Conservation (phyloP, 2,329 filamentous ascomycete genomes). For the Apiospora kogelbergensis region DNA sequence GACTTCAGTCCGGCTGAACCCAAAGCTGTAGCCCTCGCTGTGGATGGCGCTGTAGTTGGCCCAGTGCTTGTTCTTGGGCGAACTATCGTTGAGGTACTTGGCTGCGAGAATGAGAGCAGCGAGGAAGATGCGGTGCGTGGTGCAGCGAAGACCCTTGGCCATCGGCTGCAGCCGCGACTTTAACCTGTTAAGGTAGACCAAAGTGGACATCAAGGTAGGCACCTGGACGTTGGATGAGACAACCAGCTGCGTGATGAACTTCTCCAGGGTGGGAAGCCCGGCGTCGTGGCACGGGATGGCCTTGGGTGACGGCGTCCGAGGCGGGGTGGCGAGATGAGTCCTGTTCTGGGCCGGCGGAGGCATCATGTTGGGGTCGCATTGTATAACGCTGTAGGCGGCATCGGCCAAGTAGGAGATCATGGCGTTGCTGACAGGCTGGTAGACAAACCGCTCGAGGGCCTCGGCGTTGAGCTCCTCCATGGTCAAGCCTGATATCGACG, state of each 20-base stretch:
- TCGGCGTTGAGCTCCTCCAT: conserved; percentile 65
- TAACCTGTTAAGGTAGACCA: conserved; percentile 88
- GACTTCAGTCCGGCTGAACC: conserved; percentile 92
- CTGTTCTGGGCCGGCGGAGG: conserved; percentile 40
- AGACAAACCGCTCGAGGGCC: conserved; percentile 79
- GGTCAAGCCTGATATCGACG: conserved; percentile 45
- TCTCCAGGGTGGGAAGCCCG: conserved; percentile 75
- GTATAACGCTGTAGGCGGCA: conserved; percentile 75
- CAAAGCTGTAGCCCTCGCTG: conserved; percentile 66
- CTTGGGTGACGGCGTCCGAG: conserved; percentile 46
- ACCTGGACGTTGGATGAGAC: conserved; percentile 95
- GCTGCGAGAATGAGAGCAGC: conserved; percentile 82
- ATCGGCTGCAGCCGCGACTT: conserved; percentile 85
- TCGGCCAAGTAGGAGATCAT: conserved; percentile 78
- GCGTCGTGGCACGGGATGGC: conserved; percentile 47
- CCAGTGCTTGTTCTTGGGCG: conserved; percentile 99
- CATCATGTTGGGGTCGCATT: conserved; percentile 67
- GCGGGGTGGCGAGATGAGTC: conserved; percentile 48
- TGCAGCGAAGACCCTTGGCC: conserved; percentile 94
- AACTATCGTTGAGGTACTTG: conserved; percentile 98
- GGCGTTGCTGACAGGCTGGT: conserved; percentile 68
- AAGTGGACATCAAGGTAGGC: conserved; percentile 92
- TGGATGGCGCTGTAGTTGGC: conserved; percentile 85
- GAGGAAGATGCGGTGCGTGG: conserved; percentile 95
- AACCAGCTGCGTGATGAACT: conserved; percentile 90